Evolutionary conservation across 2,329 filamentous ascomycete species (phyloP).

Genomic region (Coleophoma crateriformis): DNA sequence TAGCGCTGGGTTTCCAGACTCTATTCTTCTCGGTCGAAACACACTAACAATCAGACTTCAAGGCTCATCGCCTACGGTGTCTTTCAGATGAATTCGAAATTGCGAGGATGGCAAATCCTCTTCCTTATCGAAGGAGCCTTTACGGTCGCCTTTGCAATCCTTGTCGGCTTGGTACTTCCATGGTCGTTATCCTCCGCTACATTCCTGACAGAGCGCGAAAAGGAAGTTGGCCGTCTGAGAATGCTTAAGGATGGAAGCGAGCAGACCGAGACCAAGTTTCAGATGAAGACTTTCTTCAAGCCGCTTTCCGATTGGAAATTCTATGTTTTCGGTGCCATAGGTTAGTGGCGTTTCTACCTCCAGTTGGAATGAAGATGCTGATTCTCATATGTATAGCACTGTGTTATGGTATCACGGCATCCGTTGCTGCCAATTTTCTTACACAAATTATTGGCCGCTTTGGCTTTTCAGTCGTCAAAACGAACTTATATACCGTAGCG

Average conservation of each 20-base stretch:
- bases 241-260: neutral
- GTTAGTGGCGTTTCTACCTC: neutral
- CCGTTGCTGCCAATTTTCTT: conserved; percentile 28
- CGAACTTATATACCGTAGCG: conserved; percentile 73
- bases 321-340: neutral
- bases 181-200: neutral
- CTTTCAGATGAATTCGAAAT: conserved; percentile 31
- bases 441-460: conserved; percentile 45
- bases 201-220: neutral
- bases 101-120: conserved; percentile 55
- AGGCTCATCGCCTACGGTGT: neutral
- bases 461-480: conserved; percentile 42
- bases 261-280: neutral
- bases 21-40: neutral
- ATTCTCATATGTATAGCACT: neutral
- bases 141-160: neutral
- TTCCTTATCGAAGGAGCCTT: conserved; percentile 47
- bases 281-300: neutral
- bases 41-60: neutral
- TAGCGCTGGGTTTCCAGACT: neutral
- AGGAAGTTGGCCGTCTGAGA: neutral
- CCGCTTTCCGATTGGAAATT: neutral
- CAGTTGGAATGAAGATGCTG: conserved; percentile 26
- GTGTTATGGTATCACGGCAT: neutral
- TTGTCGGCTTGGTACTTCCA: neutral